Evolutionary conservation across 2,329 filamentous ascomycete species (phyloP).

Genomic region (Aspergillus uvarum): DNA sequence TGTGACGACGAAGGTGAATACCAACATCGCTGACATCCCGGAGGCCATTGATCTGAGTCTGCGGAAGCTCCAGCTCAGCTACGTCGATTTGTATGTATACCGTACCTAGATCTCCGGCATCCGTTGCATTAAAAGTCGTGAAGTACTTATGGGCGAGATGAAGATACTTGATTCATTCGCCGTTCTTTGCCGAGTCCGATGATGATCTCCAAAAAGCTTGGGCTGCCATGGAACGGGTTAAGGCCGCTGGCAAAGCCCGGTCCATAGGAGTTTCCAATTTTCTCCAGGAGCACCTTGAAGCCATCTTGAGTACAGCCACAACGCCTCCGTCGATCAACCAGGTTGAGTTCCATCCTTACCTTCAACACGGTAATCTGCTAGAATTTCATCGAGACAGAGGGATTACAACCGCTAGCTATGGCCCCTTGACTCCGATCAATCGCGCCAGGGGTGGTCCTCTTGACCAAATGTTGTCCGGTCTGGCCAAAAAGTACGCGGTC

Average conservation of each 20-base stretch:
- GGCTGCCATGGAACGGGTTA: constrained; percentile 60
- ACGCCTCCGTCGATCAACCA: constrained; percentile 41
- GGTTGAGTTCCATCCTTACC: constrained; percentile 46
- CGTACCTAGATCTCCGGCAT: background rate
- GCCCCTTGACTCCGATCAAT: constrained; percentile 50
- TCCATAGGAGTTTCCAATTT: constrained; percentile 66
- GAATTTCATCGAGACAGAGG: constrained; percentile 42
- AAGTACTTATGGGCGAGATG: background rate
- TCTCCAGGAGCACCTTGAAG: constrained; percentile 54
- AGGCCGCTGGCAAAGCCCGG: constrained; percentile 57
- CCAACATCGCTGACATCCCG: constrained; percentile 56
- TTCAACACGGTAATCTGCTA: constrained; percentile 46
- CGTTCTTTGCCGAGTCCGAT: constrained; percentile 57
- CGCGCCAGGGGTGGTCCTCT: constrained; percentile 57
- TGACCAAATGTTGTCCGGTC: constrained; percentile 50
- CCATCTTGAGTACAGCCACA: constrained; percentile 48
- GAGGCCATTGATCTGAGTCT: constrained; percentile 56
- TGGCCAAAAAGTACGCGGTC: constrained; percentile 64
- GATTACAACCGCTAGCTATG: constrained; percentile 45
- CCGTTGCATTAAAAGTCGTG: background rate
- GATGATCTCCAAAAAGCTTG: constrained; percentile 58
- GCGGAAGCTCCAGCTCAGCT: constrained; percentile 59
- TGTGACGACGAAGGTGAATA: constrained; percentile 58
- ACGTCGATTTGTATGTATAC: constrained; percentile 59
- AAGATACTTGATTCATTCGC: constrained; percentile 62